Conservation (phyloP, 1,284 basidiomycete genomes). For the Anthracocystis walkeri region DNA sequence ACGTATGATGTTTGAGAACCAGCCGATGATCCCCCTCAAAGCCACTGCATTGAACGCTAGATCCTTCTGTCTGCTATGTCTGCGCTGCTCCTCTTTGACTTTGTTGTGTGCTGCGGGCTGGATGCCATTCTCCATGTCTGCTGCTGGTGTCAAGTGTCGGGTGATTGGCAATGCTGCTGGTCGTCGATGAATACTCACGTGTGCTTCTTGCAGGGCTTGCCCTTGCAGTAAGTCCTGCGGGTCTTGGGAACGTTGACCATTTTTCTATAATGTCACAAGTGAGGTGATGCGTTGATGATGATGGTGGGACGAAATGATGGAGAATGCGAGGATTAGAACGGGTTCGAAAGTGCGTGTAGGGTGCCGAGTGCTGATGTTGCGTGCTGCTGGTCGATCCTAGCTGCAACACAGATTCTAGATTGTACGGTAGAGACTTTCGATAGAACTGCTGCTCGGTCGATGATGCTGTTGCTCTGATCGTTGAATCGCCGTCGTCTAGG, state of each 20-base stretch:
- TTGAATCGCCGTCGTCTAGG: conserved; percentile 3
- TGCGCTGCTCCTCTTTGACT: neutral
- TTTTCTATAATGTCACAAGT: conserved; percentile 29
- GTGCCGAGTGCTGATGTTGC: neutral
- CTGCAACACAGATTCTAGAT: neutral
- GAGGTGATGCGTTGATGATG: neutral
- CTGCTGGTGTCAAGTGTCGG: neutral
- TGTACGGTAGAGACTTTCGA: neutral
- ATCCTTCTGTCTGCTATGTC: neutral
- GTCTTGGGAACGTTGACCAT: conserved; percentile 71
- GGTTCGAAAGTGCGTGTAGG: conserved; percentile 3
- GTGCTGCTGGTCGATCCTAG: neutral
- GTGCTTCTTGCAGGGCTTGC: conserved; percentile 98
- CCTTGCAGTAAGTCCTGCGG: conserved; percentile 87
- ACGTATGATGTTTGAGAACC: too few relatives aligned
- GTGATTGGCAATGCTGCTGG: conserved; percentile 1
- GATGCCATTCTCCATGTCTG: conserved; percentile 1
- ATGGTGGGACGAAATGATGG: conserved; percentile 8
- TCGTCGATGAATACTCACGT: conserved; percentile 76
- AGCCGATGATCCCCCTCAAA: too few relatives aligned
- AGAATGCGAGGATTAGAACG: conserved; percentile 13
- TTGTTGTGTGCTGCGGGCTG: neutral
- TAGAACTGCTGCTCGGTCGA: neutral
- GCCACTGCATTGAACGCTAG: neutral
- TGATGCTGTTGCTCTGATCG: neutral